Base-by-base conservation (phyloP, 805 yeast genomes). In the Hanseniaspora nectarophila region DNA sequence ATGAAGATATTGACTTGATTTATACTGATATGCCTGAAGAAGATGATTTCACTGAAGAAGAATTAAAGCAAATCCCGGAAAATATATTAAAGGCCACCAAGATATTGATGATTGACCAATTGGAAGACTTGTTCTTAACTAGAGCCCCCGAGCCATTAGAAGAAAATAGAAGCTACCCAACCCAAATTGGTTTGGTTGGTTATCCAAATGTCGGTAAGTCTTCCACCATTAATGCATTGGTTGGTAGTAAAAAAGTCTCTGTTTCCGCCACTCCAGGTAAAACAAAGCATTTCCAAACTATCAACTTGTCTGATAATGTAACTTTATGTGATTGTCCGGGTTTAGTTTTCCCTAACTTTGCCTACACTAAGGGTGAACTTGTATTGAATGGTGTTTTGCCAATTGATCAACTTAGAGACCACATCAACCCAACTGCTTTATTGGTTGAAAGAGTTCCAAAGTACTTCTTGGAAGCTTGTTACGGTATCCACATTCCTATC, bases 331-430 rank as follows among this genome's bases (percentile, higher is more conserved):
- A 92, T 74, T 92, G 99, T 73, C 99, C 99, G 2, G 99, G 99
- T 76, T 74, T 92, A 56, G 99, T 92, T 16, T 92, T 92, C 73
- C 98, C 99, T 23, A 92, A 90, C 62, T 92, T 92, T 65, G 97
- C 97, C 6, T 85, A 85, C 64, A 85, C 96, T 23, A 89, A 88
- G 62, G 97, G 95, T 60, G 99, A 92, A 61, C 75, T 92, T 61
- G 98, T 92, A 0, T 88, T 97, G 71, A 86, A 88, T 63, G 99
- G 99, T 75, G 95, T 92, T n/a, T 74, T 92, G 54, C 99, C 99
- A 20, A 92, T 92, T 60, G 98, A 92, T 69, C 98, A 92, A 68
- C 73, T 92, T 56, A 77, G 97, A 63, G 99, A 92, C 63, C 80
- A 78, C 64, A 81, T 90, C 9, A 94, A 95, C 2, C 97, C 99